These are phyloP conservation scores for Blepharisma stoltei DNA, from an alignment of 73 alveolate species.

Conservation along the genomic window DNA sequence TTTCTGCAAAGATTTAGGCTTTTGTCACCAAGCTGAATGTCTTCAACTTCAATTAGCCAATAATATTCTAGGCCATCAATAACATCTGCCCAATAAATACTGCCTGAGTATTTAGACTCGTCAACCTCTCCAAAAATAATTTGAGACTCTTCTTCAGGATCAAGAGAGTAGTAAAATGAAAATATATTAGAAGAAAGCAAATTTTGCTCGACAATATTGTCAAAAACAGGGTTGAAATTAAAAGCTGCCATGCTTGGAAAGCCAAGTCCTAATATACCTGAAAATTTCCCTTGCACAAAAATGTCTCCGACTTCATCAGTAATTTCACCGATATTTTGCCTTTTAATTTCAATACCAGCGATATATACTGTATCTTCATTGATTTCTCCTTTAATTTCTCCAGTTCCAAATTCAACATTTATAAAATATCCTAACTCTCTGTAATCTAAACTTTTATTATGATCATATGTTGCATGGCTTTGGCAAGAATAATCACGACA, in stretches of 20 bases:
- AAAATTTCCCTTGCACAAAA: constrained; percentile 54
- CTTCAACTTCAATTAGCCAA: constrained; percentile 71
- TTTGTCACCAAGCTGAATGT: constrained; percentile 56
- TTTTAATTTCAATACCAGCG: constrained; percentile 47
- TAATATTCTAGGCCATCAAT: constrained; percentile 58
- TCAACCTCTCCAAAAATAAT: constrained; percentile 67
- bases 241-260: constrained; percentile 66
- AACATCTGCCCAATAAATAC: constrained; percentile 54
- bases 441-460: background rate
- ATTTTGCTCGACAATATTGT: constrained; percentile 49
- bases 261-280: constrained; percentile 77
- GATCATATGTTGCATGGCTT: constrained; percentile 39
- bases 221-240: constrained; percentile 52
- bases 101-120: constrained; percentile 50
- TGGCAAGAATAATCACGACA: constrained; percentile 51
- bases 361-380: constrained; percentile 56
- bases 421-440: constrained; percentile 36
- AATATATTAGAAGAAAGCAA: constrained; percentile 56
- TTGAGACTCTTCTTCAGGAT: constrained; percentile 54
- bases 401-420: constrained; percentile 64
- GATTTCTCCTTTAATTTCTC: constrained; percentile 51
- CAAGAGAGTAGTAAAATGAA: constrained; percentile 54
- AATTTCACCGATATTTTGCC: constrained; percentile 66
- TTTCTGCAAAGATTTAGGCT: constrained; percentile 45
- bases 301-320: constrained; percentile 64